These are phyloP conservation scores for Fomitopsis palustris DNA, from an alignment of 1,284 basidiomycete species.

Conservation along the genomic window DNA sequence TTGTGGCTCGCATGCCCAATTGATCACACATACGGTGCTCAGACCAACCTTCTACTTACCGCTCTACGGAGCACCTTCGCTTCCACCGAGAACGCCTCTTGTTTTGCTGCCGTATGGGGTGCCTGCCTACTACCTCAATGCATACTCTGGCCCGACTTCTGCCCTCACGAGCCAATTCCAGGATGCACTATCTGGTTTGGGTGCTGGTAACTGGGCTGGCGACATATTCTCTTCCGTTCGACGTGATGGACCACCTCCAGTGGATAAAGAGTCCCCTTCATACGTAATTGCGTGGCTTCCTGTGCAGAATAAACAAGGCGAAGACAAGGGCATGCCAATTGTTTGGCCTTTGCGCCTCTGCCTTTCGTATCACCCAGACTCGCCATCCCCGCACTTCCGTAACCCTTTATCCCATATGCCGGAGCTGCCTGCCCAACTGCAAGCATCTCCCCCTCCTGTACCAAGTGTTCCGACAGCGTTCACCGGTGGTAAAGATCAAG, in stretches of 20 bases:
- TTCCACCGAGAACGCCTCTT: slow-evolving; percentile 59
- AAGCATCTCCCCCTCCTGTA: slow-evolving; percentile 51
- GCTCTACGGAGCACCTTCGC: slow-evolving; percentile 36
- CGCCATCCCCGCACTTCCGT: slow-evolving; percentile 37
- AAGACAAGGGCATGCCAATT: slow-evolving; percentile 70
- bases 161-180: slow-evolving; percentile 61
- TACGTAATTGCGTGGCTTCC: slow-evolving; percentile 70
- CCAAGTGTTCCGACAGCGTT: slow-evolving; percentile 13
- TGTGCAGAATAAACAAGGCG: slow-evolving; percentile 72
- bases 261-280: slow-evolving; percentile 18
- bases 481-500: neutral
- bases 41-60: slow-evolving; percentile 50
- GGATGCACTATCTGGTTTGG: slow-evolving; percentile 55
- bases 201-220: slow-evolving; percentile 48
- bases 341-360: slow-evolving; percentile 67
- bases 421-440: slow-evolving; percentile 60
- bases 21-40: slow-evolving; percentile 60
- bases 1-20: slow-evolving; percentile 27
- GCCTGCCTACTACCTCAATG: slow-evolving; percentile 67
- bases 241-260: slow-evolving; percentile 1
- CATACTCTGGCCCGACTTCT: slow-evolving; percentile 60
- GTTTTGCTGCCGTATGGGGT: slow-evolving; percentile 63
- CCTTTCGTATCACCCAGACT: slow-evolving; percentile 42
- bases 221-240: slow-evolving; percentile 1
- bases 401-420: slow-evolving; percentile 53